Conservation (phyloP, 1,284 basidiomycete genomes). For the Cystobasidium slooffiae region DNA sequence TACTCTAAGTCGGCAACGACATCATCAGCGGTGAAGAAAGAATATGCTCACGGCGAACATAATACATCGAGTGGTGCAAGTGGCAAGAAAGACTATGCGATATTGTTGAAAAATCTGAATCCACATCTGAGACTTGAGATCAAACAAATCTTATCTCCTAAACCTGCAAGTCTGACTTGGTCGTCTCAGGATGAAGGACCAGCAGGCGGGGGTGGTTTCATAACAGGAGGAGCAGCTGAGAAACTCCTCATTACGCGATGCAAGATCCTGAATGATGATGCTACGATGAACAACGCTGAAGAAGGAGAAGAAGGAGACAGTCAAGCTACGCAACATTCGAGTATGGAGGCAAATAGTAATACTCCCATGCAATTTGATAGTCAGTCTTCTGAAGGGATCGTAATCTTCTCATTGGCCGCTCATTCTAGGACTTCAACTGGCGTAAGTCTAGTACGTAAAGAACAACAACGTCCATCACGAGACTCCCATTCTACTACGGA, state of each 20-base stretch:
- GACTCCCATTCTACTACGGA: not conserved
- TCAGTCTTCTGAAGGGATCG: constrained; percentile 27
- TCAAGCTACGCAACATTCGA: not conserved
- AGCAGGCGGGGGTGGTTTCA: constrained; percentile 13
- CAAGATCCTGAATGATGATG: constrained; percentile 21
- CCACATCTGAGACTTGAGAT: constrained; percentile 32
- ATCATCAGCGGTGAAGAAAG: constrained; percentile 3
- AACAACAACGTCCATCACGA: constrained; percentile 16
- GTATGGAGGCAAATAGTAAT: no score
- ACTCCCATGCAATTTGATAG: not conserved
- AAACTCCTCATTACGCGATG: constrained; percentile 35
- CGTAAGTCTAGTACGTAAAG: constrained; percentile 6
- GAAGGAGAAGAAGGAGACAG: not conserved
- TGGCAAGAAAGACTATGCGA: constrained; percentile 3
- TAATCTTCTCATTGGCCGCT: constrained; percentile 32
- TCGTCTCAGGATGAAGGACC: not conserved
- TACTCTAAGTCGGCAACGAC: not conserved
- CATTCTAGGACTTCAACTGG: constrained; percentile 27
- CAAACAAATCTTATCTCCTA: constrained; percentile 12
- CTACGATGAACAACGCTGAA: no score
- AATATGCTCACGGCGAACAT: not conserved
- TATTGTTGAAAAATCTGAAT: constrained; percentile 17
- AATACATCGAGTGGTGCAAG: not conserved
- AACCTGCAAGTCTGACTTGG: constrained; percentile 29
- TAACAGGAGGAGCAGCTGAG: constrained; percentile 40